Conservation (phyloP, 805 yeast species). For the Lachancea sp. region DNA sequence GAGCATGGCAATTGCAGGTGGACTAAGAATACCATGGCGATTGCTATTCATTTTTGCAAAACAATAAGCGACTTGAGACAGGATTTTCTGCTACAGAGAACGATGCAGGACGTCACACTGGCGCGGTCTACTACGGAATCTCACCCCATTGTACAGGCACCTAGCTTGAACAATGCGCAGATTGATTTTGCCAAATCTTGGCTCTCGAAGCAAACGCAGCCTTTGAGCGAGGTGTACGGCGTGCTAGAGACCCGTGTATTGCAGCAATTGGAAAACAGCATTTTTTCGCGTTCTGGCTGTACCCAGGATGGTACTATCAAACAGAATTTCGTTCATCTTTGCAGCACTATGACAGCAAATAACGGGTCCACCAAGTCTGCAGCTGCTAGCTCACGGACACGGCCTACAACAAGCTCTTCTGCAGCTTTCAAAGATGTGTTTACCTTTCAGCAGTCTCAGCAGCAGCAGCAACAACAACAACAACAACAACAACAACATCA, state of each 20-base stretch:
- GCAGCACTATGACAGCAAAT: conserved; percentile 16
- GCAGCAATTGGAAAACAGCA: conserved; percentile 39
- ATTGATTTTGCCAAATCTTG: conserved; percentile 62
- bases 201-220: conserved; percentile 83
- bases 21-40: conserved; percentile 73
- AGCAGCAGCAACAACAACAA: not conserved
- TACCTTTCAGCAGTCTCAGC: not conserved
- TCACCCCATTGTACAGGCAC: not conserved
- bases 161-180: conserved; percentile 23
- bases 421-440: not conserved
- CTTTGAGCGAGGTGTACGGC: conserved; percentile 67
- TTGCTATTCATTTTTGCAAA: conserved; percentile 49
- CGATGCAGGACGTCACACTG: conserved; percentile 14
- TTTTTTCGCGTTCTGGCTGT: conserved; percentile 30
- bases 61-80: conserved; percentile 26
- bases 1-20: conserved; percentile 84
- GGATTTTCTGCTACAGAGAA: conserved; percentile 15
- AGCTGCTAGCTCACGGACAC: not conserved
- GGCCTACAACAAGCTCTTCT: conserved; percentile 3
- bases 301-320: conserved; percentile 30
- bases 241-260: conserved; percentile 65
- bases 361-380: conserved; percentile 8
- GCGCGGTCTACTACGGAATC: conserved; percentile 19
- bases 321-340: conserved; percentile 30
- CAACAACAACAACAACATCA: not conserved